Base-by-base conservation (phyloP, 1,284 basidiomycete genomes). In the Microbotryum saponariae region DNA sequence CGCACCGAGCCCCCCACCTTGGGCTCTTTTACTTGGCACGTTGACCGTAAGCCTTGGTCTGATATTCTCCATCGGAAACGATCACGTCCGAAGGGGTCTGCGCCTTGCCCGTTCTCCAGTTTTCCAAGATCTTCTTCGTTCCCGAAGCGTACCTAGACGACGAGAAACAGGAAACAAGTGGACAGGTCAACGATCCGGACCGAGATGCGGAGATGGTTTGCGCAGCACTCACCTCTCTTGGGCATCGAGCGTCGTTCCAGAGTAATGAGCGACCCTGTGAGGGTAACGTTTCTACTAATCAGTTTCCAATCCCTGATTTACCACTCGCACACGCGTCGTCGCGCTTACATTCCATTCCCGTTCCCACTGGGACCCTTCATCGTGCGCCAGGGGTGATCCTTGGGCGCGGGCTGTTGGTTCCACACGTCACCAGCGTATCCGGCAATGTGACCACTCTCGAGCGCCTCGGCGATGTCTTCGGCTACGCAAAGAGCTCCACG, bases 401-500 rank as follows among this genome's bases (percentile, higher is more conserved):
- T 81, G 4, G 89, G 89, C 10, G 89, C 85, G 47, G 90, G 89
- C 74, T 92, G 76, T 62, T 60, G 56, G 48, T 61, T 61, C 63
- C 74, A 76, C 12, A 77, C 76, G 58, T 77, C 76, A 25, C 75
- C 74, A 10, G 56, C 58, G 51, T 85, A 85, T 7, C 82, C 77
- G 65, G 56, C 58, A 33, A 65, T 63, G 16, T 72, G 87, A 20
- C 92, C 92, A 59, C 81, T 84, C 77, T 83, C 81, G 65, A 97
- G 76, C 12, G 91, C 90, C 1, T 77, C 83, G 12, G 85, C 84
- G 62, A 96, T 84, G 52, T 85, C 90, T 66, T 89, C 82, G 67
- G 85, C 85, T 77, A 91, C 86, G 75, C 86, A 89, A 73, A 97
- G 92, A 56, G 92, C 92, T 52, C 92, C 92, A 71, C 91, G 89